Evolutionary conservation across 2,329 filamentous ascomycete species (phyloP).

Genomic region (Aspergillus intermedius): DNA sequence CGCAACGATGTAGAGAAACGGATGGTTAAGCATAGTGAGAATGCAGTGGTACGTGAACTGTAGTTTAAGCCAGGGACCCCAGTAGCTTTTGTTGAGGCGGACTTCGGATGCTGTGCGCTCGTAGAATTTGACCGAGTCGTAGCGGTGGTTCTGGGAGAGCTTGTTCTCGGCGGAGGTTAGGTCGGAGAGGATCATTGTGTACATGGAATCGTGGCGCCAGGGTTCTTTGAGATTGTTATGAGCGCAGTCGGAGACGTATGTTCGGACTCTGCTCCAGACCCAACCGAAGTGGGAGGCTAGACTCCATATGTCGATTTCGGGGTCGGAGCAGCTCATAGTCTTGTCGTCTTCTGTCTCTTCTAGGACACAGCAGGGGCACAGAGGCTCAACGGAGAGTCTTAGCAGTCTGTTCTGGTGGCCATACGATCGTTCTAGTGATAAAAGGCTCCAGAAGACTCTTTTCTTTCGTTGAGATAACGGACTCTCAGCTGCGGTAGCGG

Average conservation of each 20-base stretch:
- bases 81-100: constrained; percentile 42
- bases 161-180: constrained; percentile 46
- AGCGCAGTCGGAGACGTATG: constrained; percentile 46
- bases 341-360: constrained; percentile 7
- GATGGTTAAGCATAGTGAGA: constrained; percentile 47
- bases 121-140: constrained; percentile 49
- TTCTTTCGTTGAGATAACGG: constrained; percentile 41
- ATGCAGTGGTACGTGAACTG: constrained; percentile 51
- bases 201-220: constrained; percentile 49
- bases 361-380: constrained; percentile 31
- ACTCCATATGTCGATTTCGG: constrained; percentile 47
- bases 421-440: constrained; percentile 46
- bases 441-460: constrained; percentile 47
- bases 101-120: constrained; percentile 45
- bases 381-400: constrained; percentile 37
- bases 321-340: constrained; percentile 21
- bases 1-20: constrained; percentile 49
- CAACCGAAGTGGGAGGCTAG: constrained; percentile 45
- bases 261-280: constrained; percentile 43
- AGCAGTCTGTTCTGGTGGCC: constrained; percentile 43
- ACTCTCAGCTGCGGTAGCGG: constrained; percentile 33
- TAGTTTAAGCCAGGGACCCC: constrained; percentile 48
- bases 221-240: constrained; percentile 45
- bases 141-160: constrained; percentile 46
- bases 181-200: constrained; percentile 46